Evolutionary conservation across 805 yeast genomes (phyloP), one percentile per base, ranked within the genome.

Genomic region (Wickerhamiella occidentalis): DNA sequence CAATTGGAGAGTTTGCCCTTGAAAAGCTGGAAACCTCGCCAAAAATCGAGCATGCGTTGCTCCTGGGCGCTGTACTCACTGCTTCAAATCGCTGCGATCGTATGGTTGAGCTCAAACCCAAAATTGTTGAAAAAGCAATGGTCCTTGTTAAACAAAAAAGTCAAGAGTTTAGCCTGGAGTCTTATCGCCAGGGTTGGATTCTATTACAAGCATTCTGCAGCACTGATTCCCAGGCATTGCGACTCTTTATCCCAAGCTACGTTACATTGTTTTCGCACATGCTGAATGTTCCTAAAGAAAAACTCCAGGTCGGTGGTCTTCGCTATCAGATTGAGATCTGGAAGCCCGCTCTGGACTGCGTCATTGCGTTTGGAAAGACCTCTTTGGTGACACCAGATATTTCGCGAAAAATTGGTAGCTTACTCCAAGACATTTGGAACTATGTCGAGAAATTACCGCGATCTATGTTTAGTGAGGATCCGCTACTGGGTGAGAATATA

Each of bases 171-270:
- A 36, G 28, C 33, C 50, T 51, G 8, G 49, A 47, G 23, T 33
- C 40, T 13, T 45, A 44, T 48, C 48, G 46, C 6, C 51, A 45
- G 12, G 85, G 72, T 37, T 83, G 92, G 90, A 70, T 76, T 13
- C 57, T 80, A 21, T 58, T 83, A 19, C 68, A 72, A 52, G 90
- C 90, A 2, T 61, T 82, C 3, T 75, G 82, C 71, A 74, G 78
- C 45, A 74, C 76, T 0, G 82, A 81, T 33, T 71, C 72, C 13
- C 65, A 69, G 21, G 74, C 76, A 50, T 66, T 83, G 33, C 67
- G 71, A 46, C 68, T 77, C 50, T 80, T 80, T 54, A 65, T 73
- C 12, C 71, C 78, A 2, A 85, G 80, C 55, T 68, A 83, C 45
- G 62, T 82, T 42, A 61, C 70, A 8, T 67, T 82, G 50, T 83